Evolutionary conservation across 257 asterid species (phyloP).

Genomic region (Jasminum sambac): DNA sequence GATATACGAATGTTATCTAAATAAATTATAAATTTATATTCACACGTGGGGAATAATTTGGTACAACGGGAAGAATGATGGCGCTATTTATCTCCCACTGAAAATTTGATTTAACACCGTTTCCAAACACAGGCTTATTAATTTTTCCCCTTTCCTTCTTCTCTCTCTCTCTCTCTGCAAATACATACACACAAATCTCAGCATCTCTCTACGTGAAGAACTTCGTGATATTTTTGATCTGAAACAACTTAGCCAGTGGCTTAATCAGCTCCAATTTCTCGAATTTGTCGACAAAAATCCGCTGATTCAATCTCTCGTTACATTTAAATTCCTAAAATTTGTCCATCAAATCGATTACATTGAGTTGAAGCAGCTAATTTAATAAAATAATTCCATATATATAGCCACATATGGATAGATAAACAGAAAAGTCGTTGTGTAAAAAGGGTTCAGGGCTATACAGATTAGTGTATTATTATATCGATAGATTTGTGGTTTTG

Average conservation of each 20-base stretch:
- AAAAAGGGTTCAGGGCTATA: slow-evolving; percentile 24
- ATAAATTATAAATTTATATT: too few species aligned
- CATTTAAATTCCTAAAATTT: background rate
- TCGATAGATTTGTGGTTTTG: slow-evolving; percentile 36
- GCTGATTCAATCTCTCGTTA: background rate
- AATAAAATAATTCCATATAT: slow-evolving; percentile 9
- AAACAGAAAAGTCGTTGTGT: background rate
- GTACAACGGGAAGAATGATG: too few species aligned
- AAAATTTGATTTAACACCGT: too few species aligned
- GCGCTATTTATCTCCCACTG: too few species aligned
- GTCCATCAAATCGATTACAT: background rate
- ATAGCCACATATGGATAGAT: background rate
- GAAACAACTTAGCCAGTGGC: background rate
- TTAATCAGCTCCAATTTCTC: background rate
- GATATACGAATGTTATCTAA: too few species aligned
- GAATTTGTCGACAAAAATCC: background rate
- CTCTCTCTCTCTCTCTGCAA: background rate
- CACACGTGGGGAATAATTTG: too few species aligned
- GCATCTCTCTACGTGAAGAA: slow-evolving; percentile 1
- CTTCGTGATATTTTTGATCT: background rate
- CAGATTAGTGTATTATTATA: background rate
- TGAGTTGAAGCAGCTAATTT: background rate
- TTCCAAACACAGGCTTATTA: too few species aligned
- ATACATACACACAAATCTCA: background rate
- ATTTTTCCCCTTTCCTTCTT: background rate